Conservation (phyloP, 768 basidiomycete genomes). For the Phanerodontia chrysosporium region DNA sequence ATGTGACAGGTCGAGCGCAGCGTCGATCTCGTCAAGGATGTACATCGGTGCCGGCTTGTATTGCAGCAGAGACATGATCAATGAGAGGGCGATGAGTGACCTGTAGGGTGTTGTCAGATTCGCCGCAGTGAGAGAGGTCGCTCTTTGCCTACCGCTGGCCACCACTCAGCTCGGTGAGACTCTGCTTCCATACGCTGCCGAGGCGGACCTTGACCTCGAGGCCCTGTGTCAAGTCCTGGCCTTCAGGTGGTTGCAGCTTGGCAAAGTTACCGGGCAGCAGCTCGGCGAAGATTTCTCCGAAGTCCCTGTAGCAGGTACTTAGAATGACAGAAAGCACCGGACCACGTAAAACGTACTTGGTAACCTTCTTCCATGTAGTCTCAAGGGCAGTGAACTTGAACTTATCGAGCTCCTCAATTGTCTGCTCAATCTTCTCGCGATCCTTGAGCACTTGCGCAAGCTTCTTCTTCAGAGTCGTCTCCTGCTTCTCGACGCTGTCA, state of each 20-base stretch:
- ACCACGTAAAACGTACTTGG: constrained; percentile 51
- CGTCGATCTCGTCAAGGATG: constrained; percentile 98
- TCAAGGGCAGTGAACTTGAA: constrained; percentile 92
- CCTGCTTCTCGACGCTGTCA: constrained; percentile 95
- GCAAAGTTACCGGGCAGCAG: constrained; percentile 95
- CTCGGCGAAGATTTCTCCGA: constrained; percentile 94
- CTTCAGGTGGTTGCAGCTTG: constrained; percentile 90
- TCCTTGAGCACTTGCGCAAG: constrained; percentile 84
- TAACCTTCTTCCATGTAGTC: constrained; percentile 96
- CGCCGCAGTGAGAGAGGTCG: too few species aligned
- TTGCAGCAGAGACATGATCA: constrained; percentile 98
- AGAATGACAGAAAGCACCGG: neutral
- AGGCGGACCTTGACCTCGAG: constrained; percentile 96
- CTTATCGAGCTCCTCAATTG: constrained; percentile 87
- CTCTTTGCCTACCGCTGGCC: constrained; percentile 99
- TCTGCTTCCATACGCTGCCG: constrained; percentile 96
- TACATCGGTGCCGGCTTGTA: constrained; percentile 99
- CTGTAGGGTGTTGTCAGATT: constrained; percentile 37
- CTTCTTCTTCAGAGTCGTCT: constrained; percentile 83
- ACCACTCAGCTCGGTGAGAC: constrained; percentile 93
- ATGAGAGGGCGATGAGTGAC: constrained; percentile 93
- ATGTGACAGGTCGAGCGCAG: constrained; percentile 92
- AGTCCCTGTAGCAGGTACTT: too few species aligned
- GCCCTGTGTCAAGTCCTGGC: constrained; percentile 89
- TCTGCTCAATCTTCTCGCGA: constrained; percentile 91